These are phyloP conservation scores for Mortierella sp. DNA, from an alignment of 371 early-diverging fungal genomes.

Conservation along the genomic window DNA sequence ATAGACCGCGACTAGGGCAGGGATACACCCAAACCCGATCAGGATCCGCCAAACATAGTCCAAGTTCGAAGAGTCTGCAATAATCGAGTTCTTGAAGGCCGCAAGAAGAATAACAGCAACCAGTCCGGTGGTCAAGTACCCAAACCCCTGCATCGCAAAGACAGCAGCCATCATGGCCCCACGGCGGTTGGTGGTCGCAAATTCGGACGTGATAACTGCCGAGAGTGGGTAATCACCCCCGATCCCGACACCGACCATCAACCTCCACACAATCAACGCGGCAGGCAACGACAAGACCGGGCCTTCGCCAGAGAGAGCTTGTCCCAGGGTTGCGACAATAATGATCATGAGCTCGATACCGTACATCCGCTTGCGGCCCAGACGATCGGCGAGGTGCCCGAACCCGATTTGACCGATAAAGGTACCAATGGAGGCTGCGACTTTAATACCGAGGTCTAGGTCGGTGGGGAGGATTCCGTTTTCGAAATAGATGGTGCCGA, in stretches of 20 bases:
- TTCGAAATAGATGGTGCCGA: conserved; percentile 79
- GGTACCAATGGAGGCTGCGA: conserved; percentile 86
- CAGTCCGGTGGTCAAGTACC: conserved; percentile 84
- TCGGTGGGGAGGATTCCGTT: conserved; percentile 64
- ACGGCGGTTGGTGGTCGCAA: conserved; percentile 78
- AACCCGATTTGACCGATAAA: conserved; percentile 89
- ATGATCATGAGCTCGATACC: conserved; percentile 90
- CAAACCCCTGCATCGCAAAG: conserved; percentile 95
- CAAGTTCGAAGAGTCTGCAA: conserved; percentile 61
- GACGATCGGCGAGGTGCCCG: conserved; percentile 87
- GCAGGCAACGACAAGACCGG: conserved; percentile 70
- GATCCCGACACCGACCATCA: conserved; percentile 87
- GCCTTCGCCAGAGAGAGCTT: conserved; percentile 83
- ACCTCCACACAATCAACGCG: conserved; percentile 85
- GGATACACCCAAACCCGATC: conserved; percentile 85
- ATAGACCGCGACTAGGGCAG: conserved; percentile 86
- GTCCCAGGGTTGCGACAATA: conserved; percentile 83
- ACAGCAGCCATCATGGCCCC: conserved; percentile 85
- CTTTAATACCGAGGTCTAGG: conserved; percentile 84
- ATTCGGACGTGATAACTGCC: conserved; percentile 92
- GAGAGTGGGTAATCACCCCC: conserved; percentile 92
- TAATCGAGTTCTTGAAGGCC: conserved; percentile 76
- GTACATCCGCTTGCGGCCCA: conserved; percentile 88
- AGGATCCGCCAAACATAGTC: conserved; percentile 92
- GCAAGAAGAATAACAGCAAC: conserved; percentile 79